phyloP scores from a whole-genome alignment of 2,329 filamentous ascomycete genomes.

The Colletotrichum kahawae region DNA sequence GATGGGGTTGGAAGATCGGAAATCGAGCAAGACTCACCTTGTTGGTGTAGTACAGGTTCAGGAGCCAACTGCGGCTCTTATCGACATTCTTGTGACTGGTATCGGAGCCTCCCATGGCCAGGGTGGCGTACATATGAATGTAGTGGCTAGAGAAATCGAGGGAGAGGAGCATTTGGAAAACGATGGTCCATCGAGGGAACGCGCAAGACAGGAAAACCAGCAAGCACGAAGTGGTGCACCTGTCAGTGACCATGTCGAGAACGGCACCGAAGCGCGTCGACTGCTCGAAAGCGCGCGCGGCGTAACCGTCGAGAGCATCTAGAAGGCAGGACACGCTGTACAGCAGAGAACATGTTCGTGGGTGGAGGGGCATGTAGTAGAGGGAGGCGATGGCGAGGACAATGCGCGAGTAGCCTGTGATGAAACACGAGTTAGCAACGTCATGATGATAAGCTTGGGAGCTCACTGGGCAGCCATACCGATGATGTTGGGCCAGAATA shows the following conservation, averaged over 20 bases:
- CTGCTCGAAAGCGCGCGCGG: conserved; percentile 81
- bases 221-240: conserved; percentile 93
- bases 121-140: conserved; percentile 97
- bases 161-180: conserved; percentile 93
- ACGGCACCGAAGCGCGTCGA: conserved; percentile 96
- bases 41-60: conserved; percentile 97
- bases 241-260: conserved; percentile 98
- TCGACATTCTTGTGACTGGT: conserved; percentile 94
- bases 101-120: conserved; percentile 82
- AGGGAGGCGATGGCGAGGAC: conserved; percentile 87
- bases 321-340: conserved; percentile 96
- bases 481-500: conserved; percentile 84
- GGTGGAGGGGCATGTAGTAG: conserved; percentile 99
- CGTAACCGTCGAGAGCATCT: conserved; percentile 92
- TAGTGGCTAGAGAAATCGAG: conserved; percentile 96
- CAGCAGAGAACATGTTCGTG: conserved; percentile 88
- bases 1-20: neutral
- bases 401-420: conserved; percentile 75
- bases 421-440: neutral
- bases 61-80: conserved; percentile 82
- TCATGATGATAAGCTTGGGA: neutral
- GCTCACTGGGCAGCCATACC: conserved; percentile 52
- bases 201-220: conserved; percentile 94
- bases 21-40: conserved; percentile 63
- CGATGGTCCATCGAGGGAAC: conserved; percentile 90